phyloP scores from a whole-genome alignment of 2,329 filamentous ascomycete species.

The Biscogniauxia marginata region DNA sequence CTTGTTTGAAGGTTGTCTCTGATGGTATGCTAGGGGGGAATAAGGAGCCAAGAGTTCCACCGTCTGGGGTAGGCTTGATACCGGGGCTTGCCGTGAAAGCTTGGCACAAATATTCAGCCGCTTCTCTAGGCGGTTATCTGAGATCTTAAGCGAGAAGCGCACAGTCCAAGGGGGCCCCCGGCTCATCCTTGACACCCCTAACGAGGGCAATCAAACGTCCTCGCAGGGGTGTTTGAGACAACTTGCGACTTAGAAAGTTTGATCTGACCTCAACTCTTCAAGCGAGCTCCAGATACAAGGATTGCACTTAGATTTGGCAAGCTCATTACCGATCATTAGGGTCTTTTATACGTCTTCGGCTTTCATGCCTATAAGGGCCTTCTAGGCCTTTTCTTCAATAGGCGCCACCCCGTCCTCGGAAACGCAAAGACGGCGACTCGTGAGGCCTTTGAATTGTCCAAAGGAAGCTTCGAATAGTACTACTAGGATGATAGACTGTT shows the following conservation, averaged over 20 bases:
- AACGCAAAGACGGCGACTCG: background rate
- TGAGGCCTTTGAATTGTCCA: too few species aligned
- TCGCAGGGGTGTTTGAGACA: conserved; percentile 24
- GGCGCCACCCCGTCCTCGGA: background rate
- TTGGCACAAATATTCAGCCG: background rate
- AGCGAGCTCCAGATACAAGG: background rate
- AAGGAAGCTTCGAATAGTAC: background rate
- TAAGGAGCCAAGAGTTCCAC: background rate
- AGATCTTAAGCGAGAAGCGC: conserved; percentile 1
- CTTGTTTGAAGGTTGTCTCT: background rate
- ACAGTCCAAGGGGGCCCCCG: conserved; percentile 8
- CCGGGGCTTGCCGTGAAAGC: background rate
- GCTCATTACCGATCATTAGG: background rate
- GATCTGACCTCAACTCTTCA: conserved; percentile 19
- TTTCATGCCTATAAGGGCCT: background rate
- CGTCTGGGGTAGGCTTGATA: background rate
- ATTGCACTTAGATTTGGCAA: background rate
- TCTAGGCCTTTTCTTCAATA: background rate
- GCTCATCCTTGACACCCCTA: conserved; percentile 10
- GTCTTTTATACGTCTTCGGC: background rate
- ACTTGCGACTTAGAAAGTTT: conserved; percentile 25
- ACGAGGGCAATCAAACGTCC: conserved; percentile 19
- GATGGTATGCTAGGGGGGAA: background rate
- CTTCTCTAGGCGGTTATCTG: background rate
- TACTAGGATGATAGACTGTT: too few species aligned